A percentile compares a stretch with the other conserved stretches of the same genome.
These are phyloP conservation scores for Chlamydomonas applanata DNA, from an alignment of 139 green algal species.

Conservation along the genomic window DNA sequence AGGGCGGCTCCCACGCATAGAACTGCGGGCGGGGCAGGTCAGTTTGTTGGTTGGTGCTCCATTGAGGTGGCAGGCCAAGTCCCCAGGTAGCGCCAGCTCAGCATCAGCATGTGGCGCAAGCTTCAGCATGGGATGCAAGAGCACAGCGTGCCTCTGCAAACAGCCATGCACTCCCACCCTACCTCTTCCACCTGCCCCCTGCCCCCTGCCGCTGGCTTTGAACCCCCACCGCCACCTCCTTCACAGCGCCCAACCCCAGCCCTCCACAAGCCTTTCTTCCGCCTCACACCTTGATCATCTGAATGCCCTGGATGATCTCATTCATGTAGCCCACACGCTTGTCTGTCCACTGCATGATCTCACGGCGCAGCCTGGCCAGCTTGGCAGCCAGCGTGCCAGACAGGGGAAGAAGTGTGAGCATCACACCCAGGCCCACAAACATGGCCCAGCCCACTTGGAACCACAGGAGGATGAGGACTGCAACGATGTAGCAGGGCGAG, in stretches of 20 bases:
- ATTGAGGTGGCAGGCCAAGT: too few relatives aligned
- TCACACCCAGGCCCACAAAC: conserved; percentile 84
- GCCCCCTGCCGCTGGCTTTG: too few relatives aligned
- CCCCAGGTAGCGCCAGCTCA: too few relatives aligned
- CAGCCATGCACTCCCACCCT: neutral
- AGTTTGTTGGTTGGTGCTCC: too few relatives aligned
- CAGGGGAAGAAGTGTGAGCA: conserved; percentile 71
- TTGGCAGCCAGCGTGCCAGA: conserved; percentile 65
- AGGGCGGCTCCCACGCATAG: conserved; percentile 25
- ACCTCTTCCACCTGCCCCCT: too few relatives aligned
- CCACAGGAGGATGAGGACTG: conserved; percentile 79
- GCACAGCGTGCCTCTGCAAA: neutral
- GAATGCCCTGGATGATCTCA: conserved; percentile 79
- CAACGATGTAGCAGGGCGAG: conserved; percentile 71
- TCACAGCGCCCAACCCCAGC: too few relatives aligned
- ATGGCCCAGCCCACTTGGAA: conserved; percentile 78
- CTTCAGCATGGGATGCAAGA: too few relatives aligned
- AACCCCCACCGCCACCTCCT: neutral
- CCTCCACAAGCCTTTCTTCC: too few relatives aligned
- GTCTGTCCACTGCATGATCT: conserved; percentile 84
- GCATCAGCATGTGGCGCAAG: too few relatives aligned
- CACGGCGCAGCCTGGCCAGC: conserved; percentile 56
- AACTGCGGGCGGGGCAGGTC: conserved; percentile 3
- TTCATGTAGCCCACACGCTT: conserved; percentile 84
- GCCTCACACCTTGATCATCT: conserved; percentile 20